Conservation (phyloP, 768 basidiomycete genomes). For the Fomitopsis serialis region DNA sequence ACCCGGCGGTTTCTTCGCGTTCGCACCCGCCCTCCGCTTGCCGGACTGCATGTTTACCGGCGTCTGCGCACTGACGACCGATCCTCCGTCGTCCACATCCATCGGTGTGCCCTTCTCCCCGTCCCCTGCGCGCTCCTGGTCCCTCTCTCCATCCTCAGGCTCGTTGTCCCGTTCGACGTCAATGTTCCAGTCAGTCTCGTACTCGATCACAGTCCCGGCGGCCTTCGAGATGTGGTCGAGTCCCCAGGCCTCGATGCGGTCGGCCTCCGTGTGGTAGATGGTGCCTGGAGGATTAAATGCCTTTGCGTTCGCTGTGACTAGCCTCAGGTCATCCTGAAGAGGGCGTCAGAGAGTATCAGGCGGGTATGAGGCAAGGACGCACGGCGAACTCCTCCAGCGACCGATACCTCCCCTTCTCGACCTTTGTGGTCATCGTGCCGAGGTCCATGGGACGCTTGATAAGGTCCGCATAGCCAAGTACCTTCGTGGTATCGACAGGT, state of each 20-base stretch:
- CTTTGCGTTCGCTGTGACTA: constrained; percentile 72
- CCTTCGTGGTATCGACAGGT: constrained; percentile 57
- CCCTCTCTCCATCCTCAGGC: constrained; percentile 38
- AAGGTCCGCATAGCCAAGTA: constrained; percentile 59
- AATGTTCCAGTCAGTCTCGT: constrained; percentile 81
- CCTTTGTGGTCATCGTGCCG: constrained; percentile 78
- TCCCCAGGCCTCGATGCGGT: constrained; percentile 63
- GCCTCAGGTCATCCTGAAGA: constrained; percentile 57
- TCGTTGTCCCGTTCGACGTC: constrained; percentile 53
- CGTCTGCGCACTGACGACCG: constrained; percentile 15
- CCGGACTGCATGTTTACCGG: constrained; percentile 3
- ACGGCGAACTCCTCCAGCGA: constrained; percentile 79
- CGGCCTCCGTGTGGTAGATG: constrained; percentile 72
- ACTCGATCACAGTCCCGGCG: constrained; percentile 69
- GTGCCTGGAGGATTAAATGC: constrained; percentile 70
- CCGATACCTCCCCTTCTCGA: constrained; percentile 69
- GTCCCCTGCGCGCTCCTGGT: constrained; percentile 9
- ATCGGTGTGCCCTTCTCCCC: constrained; percentile 22
- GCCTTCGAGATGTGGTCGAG: constrained; percentile 72
- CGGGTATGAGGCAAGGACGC: constrained; percentile 18
- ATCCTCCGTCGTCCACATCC: constrained; percentile 38
- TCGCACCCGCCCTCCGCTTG: constrained; percentile 12
- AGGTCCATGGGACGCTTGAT: constrained; percentile 91
- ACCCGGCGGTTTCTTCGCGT: constrained; percentile 38
- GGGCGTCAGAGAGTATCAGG: not conserved